A percentile compares a stretch with the other conserved stretches of the same genome.
These are phyloP conservation scores for Boletus austroedulis DNA, from an alignment of 1,284 basidiomycete species.

Conservation along the genomic window DNA sequence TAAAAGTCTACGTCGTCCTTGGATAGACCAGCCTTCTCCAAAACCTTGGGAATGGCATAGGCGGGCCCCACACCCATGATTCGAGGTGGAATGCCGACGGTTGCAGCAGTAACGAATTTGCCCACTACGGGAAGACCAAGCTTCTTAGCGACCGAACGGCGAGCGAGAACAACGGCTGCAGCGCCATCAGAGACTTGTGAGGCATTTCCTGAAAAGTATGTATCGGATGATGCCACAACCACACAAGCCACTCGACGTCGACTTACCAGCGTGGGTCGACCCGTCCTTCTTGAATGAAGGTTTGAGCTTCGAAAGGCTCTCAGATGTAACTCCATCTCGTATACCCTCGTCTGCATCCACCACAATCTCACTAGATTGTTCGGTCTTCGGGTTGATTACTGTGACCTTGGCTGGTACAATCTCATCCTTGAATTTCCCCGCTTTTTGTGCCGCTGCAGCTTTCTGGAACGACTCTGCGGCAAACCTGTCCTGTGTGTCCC, in stretches of 20 bases:
- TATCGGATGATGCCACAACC: slow-evolving; percentile 1
- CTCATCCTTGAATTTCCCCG: slow-evolving; percentile 89
- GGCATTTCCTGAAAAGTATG: slow-evolving; percentile 64
- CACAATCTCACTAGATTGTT: slow-evolving; percentile 74
- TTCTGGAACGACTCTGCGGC: slow-evolving; percentile 85
- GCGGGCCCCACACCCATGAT: slow-evolving; percentile 93
- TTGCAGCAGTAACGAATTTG: slow-evolving; percentile 81
- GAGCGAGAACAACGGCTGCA: slow-evolving; percentile 87
- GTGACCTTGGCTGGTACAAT: slow-evolving; percentile 85
- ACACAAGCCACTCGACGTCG: slow-evolving; percentile 8
- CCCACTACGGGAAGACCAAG: slow-evolving; percentile 90
- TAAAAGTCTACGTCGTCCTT: slow-evolving; percentile 86
- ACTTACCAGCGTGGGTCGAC: slow-evolving; percentile 80
- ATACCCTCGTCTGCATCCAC: slow-evolving; percentile 93
- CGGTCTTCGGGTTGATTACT: slow-evolving; percentile 80
- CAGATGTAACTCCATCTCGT: slow-evolving; percentile 85
- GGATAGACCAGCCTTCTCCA: slow-evolving; percentile 70
- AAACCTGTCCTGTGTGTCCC: slow-evolving; percentile 80
- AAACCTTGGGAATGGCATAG: slow-evolving; percentile 82
- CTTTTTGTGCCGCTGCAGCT: slow-evolving; percentile 84
- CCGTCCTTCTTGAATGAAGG: slow-evolving; percentile 90
- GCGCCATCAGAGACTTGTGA: slow-evolving; percentile 98
- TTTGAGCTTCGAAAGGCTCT: slow-evolving; percentile 88
- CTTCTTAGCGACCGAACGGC: slow-evolving; percentile 84
- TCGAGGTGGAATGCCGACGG: slow-evolving; percentile 83